Evolutionary conservation across 108 stramenopile species (phyloP), one percentile per base, ranked within the genome.

Genomic region (Mediolabrus comicus): DNA sequence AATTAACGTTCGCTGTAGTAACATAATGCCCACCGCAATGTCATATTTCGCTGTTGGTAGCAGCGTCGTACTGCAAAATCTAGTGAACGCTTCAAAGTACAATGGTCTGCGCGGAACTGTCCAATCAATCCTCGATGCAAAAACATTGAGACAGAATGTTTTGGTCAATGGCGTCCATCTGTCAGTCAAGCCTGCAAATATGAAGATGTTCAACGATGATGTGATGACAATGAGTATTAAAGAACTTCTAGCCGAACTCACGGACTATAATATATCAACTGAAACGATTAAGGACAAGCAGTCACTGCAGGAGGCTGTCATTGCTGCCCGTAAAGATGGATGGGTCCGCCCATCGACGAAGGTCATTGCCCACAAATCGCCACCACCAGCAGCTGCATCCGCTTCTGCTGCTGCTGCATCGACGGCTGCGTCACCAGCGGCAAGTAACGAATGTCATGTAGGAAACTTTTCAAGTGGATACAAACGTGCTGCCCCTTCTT

Each of bases 101-200:
- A 86, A 86, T 65, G 83, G 75, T 28, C 84, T 84, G 59, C 36
- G 36, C 6, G 86, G 86, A 14, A 64, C 84, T 31, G 78, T 84
- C 41, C 65, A 71, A 28, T 65, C 80, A 1, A 1, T n/a, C 41
- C 3, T 17, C 6, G 41, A 43, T 19, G 14, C 16, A 43, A 3
- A 19, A 43, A 43, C 41, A 3, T 49, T 81, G 11, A 83, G 86
- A n/a, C 81, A 86, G 29, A 66, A 81, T 22, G 82, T 86, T 10
- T 59, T 57, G 24, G 46, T 75, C n/a, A 13, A 59, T 22, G 59
- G 57, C 33, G 79, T 82, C 55, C 16, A 1, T 3, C 58, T 83
- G 1, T 71, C 57, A 2, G 49, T 86, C 22, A 81, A 82, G 63
- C 69, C 66, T 9, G 39, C 55, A 29, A 86, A 84, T 58, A 54